phyloP scores from a whole-genome alignment of 768 basidiomycete species.

The Ephemerocybe angulata region DNA sequence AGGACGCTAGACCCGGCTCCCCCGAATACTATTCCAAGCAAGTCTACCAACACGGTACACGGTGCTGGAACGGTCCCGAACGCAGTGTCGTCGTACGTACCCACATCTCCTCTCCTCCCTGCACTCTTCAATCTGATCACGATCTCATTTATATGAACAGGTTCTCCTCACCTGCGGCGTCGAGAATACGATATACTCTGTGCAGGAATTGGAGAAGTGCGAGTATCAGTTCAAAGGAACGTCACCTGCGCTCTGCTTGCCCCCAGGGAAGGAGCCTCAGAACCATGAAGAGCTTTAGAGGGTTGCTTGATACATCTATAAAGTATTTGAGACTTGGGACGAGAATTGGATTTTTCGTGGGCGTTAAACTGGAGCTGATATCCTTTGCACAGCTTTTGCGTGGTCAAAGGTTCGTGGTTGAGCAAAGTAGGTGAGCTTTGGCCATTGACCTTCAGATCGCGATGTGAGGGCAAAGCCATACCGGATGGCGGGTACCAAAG shows the following conservation, averaged over 20 bases:
- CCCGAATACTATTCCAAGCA: slow-evolving; percentile 79
- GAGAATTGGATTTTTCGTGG: background rate
- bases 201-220: slow-evolving; percentile 93
- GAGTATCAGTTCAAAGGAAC: slow-evolving; percentile 88
- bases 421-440: too few relatives aligned
- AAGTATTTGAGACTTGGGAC: background rate
- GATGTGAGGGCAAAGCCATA: too few relatives aligned
- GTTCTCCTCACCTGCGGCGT: slow-evolving; percentile 81
- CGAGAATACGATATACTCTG: slow-evolving; percentile 73
- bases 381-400: background rate
- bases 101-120: background rate
- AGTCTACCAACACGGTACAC: slow-evolving; percentile 76
- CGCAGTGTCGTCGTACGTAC: slow-evolving; percentile 70
- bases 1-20: slow-evolving; percentile 54
- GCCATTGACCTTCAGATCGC: too few relatives aligned
- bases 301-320: background rate
- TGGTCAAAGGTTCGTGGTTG: background rate
- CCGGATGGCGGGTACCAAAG: too few relatives aligned
- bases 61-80: slow-evolving; percentile 96
- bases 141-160: slow-evolving; percentile 32
- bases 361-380: too few relatives aligned
- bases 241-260: slow-evolving; percentile 78
- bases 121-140: background rate
- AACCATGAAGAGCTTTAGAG: slow-evolving; percentile 36
- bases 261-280: slow-evolving; percentile 31